Base-by-base conservation (phyloP, 1,284 basidiomycete genomes). In the Xanthoconium separans region DNA sequence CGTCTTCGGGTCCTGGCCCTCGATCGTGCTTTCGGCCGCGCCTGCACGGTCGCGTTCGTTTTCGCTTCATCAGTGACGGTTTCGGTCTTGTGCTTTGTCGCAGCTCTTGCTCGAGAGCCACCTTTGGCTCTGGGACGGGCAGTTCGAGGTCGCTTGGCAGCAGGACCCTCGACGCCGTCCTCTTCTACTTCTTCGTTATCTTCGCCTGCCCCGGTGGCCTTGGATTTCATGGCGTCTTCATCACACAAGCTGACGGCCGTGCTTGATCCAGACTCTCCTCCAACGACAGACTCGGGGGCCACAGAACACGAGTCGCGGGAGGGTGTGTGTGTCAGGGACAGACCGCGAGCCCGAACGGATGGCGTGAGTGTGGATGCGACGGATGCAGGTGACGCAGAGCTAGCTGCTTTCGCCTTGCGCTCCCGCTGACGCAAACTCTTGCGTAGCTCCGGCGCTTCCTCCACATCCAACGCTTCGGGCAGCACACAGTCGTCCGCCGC, bases 221-320 rank as follows among this genome's bases (percentile, higher is more conserved):
- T 64, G 50, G 56, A 44, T 33, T 66, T 70, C 36, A 50, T 52
- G 6, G 31, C 65, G 15, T 63, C 67, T 44, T 70, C 70, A 3
- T 60, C 66, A 27, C 59, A 70, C 44, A 70, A 36, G 51, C 66
- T 71, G 15, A 68, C 66, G 15, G 70, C 70, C 3, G 70, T 68
- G 47, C 66, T 68, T 9, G 70, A 71, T 15, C 65, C 66, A 4
- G 66, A 72, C 47, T 68, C 66, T 2, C 47, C 60, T 15, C 58
- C 67, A 15, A 58, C 65, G 44, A 67, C 37, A 31, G 65, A 69
- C 48, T 69, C 68, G 53, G 68, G 57, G 37, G 58, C 56, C 20
- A 54, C 65, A 12, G 65, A 58, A 11, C 66, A 56, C 45, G 65
- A 54, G 37, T 58, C 57, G 2, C 65, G 63, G 30, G 65, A 69